A percentile compares a stretch with the other conserved stretches of the same genome.
phyloP scores from a whole-genome alignment of 208 protist species.

The Herpetomonas tarakana region DNA sequence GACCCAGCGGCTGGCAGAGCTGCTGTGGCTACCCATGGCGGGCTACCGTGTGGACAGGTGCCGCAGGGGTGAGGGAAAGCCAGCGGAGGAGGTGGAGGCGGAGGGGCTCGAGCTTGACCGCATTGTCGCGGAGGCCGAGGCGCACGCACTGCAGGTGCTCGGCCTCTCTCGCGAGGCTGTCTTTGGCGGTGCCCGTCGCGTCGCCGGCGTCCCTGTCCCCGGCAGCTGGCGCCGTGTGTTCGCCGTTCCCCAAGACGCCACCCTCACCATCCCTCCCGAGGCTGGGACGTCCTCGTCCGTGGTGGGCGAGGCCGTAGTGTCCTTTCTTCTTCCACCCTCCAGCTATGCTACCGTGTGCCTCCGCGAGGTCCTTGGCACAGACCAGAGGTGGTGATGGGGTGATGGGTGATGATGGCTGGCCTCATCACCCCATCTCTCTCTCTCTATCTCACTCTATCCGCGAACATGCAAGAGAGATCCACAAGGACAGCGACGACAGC shows the following conservation, averaged over 20 bases:
- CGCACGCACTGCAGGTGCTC: slow-evolving; percentile 19
- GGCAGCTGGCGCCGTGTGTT: slow-evolving; percentile 47
- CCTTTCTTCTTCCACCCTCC: slow-evolving; percentile 69
- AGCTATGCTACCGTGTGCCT: slow-evolving; percentile 84
- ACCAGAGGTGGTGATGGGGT: slow-evolving; percentile 57
- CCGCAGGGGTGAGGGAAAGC: too few species aligned
- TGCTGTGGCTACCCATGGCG: slow-evolving; percentile 9
- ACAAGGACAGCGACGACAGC: too few species aligned
- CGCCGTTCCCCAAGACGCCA: slow-evolving; percentile 20
- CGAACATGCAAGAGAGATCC: too few species aligned
- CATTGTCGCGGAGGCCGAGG: too few species aligned
- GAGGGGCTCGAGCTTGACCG: too few species aligned
- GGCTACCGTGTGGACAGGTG: slow-evolving; percentile 1
- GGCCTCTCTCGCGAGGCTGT: slow-evolving; percentile 23
- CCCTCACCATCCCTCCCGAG: neutral
- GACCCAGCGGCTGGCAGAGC: neutral
- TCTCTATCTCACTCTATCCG: slow-evolving; percentile 2
- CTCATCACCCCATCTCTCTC: slow-evolving; percentile 1
- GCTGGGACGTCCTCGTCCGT: neutral
- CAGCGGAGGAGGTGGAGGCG: too few species aligned
- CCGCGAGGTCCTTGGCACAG: slow-evolving; percentile 59
- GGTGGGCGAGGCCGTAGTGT: slow-evolving; percentile 17
- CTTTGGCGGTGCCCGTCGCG: slow-evolving; percentile 36
- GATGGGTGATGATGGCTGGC: neutral
- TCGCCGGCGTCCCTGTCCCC: slow-evolving; percentile 65